Evolutionary conservation across 805 yeast species (phyloP).

Genomic region (Metschnikowia reukaufii): DNA sequence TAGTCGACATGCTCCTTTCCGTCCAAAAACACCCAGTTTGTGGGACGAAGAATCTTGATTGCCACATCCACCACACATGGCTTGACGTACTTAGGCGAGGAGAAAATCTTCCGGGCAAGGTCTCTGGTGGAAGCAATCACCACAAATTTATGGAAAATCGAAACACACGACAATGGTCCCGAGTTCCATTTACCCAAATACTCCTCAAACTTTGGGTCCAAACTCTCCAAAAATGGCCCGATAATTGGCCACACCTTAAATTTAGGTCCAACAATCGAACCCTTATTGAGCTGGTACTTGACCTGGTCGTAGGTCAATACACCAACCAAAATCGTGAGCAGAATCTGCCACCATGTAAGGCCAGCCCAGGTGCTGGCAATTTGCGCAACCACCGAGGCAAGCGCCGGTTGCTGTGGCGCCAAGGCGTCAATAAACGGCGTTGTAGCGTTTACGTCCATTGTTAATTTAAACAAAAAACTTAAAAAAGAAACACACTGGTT

Average conservation of each 20-base stretch:
- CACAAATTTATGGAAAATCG: slow-evolving; percentile 96
- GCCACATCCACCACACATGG: slow-evolving; percentile 99
- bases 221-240: slow-evolving; percentile 92
- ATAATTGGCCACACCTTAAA: slow-evolving; percentile 91
- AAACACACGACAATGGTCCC: slow-evolving; percentile 93
- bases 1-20: slow-evolving; percentile 95
- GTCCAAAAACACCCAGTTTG: slow-evolving; percentile 97
- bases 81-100: slow-evolving; percentile 80
- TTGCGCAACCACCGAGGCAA: slow-evolving; percentile 3
- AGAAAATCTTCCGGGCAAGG: slow-evolving; percentile 21
- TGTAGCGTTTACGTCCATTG: slow-evolving; percentile 12
- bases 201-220: slow-evolving; percentile 94
- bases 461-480: background rate
- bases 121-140: slow-evolving; percentile 42
- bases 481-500: background rate
- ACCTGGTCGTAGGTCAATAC: slow-evolving; percentile 69
- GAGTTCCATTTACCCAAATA: slow-evolving; percentile 92
- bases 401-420: background rate
- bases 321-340: slow-evolving; percentile 46
- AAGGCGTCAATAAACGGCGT: slow-evolving; percentile 8
- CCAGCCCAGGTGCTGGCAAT: slow-evolving; percentile 20
- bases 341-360: slow-evolving; percentile 56
- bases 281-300: slow-evolving; percentile 77
- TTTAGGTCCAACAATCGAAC: slow-evolving; percentile 85
- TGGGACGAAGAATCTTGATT: slow-evolving; percentile 85